Conservation (phyloP, 2,329 filamentous ascomycete genomes). For the Pyrenochaeta sp. region DNA sequence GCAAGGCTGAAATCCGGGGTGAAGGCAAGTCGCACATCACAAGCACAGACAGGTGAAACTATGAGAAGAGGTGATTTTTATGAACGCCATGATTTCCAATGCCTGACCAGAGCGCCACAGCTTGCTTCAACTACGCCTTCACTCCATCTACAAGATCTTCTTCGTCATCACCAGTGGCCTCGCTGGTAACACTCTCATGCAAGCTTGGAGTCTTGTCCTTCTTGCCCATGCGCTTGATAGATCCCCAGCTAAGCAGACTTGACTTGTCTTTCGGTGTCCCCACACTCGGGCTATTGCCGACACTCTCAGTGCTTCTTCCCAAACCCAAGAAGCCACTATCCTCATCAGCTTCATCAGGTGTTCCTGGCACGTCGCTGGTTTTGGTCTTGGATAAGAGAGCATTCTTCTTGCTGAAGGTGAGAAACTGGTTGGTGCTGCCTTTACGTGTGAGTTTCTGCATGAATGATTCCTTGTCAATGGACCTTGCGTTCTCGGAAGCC, state of each 20-base stretch:
- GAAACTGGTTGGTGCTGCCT: conserved; percentile 55
- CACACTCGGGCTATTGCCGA: conserved; percentile 45
- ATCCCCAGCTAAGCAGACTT: conserved; percentile 54
- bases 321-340: conserved; percentile 36
- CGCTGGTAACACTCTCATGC: conserved; percentile 55
- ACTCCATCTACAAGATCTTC: conserved; percentile 24
- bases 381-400: conserved; percentile 42
- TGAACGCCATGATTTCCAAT: neutral
- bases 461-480: conserved; percentile 54
- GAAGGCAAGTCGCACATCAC: conserved; percentile 7
- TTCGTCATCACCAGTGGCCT: conserved; percentile 49
- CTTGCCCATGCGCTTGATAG: conserved; percentile 53
- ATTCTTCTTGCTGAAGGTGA: conserved; percentile 49
- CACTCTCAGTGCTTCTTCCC: conserved; percentile 36
- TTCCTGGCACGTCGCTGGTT: conserved; percentile 41
- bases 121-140: conserved; percentile 11
- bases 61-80: neutral
- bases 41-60: neutral
- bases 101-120: neutral
- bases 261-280: conserved; percentile 48
- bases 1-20: conserved; percentile 23
- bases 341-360: conserved; percentile 50
- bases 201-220: conserved; percentile 56
- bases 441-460: conserved; percentile 61
- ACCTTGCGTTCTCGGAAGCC: conserved; percentile 41